A percentile compares a stretch with the other conserved stretches of the same genome.
These are phyloP conservation scores for Monosporascus sp. DNA, from an alignment of 2,329 filamentous ascomycete genomes.

Conservation along the genomic window DNA sequence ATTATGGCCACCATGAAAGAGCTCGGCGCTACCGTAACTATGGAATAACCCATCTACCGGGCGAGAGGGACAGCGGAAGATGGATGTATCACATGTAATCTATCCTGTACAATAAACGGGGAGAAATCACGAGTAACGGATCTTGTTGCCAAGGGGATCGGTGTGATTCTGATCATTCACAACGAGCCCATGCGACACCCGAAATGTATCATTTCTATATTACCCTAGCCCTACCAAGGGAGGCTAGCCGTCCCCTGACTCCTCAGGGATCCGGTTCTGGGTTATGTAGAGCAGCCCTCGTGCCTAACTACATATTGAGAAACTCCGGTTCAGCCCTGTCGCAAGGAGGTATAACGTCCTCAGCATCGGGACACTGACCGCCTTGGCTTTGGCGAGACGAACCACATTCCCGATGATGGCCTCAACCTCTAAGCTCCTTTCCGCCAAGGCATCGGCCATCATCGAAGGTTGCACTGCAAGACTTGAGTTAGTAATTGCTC, in stretches of 20 bases:
- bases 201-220: too few species aligned
- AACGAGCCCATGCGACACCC: background rate
- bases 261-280: too few species aligned
- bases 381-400: constrained; percentile 21
- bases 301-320: constrained; percentile 4
- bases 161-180: background rate
- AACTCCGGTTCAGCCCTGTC: constrained; percentile 27
- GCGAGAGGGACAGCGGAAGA: constrained; percentile 1
- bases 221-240: too few species aligned
- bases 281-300: background rate
- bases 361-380: constrained; percentile 23
- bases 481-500: too few species aligned
- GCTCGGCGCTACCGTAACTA: constrained; percentile 78
- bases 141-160: background rate
- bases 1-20: constrained; percentile 93
- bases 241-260: too few species aligned
- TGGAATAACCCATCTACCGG: constrained; percentile 64
- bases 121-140: background rate
- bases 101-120: constrained; percentile 26
- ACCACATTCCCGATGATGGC: constrained; percentile 29
- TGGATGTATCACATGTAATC: constrained; percentile 26
- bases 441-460: constrained; percentile 25
- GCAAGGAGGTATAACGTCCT: constrained; percentile 35
- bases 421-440: constrained; percentile 25
- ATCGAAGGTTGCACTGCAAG: constrained; percentile 24